A percentile compares a stretch with the other conserved stretches of the same genome.
Conservation (phyloP, 106 monocot species). For the Dendrobium nobile region DNA sequence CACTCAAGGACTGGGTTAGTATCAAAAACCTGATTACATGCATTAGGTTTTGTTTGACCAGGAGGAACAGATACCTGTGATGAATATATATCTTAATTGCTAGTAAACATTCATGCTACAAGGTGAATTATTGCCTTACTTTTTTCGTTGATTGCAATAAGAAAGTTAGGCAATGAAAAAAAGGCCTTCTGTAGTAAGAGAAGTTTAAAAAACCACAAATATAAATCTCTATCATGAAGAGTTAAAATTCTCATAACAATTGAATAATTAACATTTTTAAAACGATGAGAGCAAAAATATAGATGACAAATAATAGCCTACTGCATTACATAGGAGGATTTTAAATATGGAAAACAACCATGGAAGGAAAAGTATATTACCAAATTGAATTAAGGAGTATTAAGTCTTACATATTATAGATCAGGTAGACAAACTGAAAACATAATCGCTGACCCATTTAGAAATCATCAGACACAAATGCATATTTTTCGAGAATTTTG, state of each 20-base stretch:
- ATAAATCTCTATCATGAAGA: neutral
- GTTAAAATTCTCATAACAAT: neutral
- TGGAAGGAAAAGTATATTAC: neutral
- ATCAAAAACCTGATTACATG: constrained; percentile 24
- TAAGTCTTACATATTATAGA: neutral
- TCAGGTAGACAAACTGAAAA: neutral
- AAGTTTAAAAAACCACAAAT: neutral
- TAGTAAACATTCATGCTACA: neutral
- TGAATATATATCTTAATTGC: neutral
- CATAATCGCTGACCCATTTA: neutral
- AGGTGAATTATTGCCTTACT: neutral
- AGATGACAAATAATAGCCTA: neutral
- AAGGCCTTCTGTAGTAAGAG: neutral
- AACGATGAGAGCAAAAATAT: neutral
- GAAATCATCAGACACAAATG: neutral
- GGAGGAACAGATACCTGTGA: constrained; percentile 36
- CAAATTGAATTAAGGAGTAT: neutral
- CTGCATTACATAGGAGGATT: neutral
- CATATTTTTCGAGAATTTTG: too few relatives aligned
- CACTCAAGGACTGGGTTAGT: constrained; percentile 51
- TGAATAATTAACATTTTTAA: neutral
- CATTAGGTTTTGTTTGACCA: constrained; percentile 14
- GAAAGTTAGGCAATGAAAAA: neutral
- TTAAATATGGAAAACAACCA: neutral
- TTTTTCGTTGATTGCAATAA: neutral